These are phyloP conservation scores for Bruguiera sexangula DNA, from an alignment of 345 rosid genomes.

Conservation along the genomic window DNA sequence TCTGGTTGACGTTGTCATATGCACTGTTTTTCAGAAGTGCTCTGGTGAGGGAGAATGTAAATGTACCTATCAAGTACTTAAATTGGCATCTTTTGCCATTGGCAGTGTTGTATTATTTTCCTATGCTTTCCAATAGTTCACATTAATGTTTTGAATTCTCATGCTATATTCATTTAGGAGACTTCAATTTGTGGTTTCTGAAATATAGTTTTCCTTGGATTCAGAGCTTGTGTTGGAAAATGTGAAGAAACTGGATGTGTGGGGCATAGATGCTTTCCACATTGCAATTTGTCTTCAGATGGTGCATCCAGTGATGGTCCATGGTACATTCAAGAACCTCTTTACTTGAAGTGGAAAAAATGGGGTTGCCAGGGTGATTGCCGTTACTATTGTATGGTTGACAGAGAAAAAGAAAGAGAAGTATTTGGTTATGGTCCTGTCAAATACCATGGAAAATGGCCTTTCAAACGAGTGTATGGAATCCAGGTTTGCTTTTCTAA, in stretches of 20 bases:
- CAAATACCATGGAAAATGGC: slow-evolving; percentile 92
- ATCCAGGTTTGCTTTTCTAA: slow-evolving; percentile 46
- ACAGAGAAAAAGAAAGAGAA: slow-evolving; percentile 72
- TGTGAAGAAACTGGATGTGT: slow-evolving; percentile 85
- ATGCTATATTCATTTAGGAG: background rate
- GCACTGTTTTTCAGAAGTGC: too few species aligned
- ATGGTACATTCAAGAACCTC: slow-evolving; percentile 86
- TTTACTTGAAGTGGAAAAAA: slow-evolving; percentile 76
- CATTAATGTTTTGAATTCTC: too few species aligned
- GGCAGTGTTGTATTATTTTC: too few species aligned
- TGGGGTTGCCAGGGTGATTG: slow-evolving; percentile 78
- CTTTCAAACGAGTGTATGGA: slow-evolving; percentile 72
- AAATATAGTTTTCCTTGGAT: background rate
- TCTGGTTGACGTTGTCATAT: too few species aligned
- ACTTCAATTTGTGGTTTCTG: background rate
- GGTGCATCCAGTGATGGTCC: slow-evolving; percentile 69
- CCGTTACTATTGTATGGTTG: slow-evolving; percentile 71
- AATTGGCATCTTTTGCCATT: too few species aligned
- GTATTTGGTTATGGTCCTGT: slow-evolving; percentile 59
- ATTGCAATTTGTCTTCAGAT: slow-evolving; percentile 77
- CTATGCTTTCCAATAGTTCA: too few species aligned
- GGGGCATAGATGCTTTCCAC: slow-evolving; percentile 66
- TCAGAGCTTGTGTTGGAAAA: slow-evolving; percentile 64
- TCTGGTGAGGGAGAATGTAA: too few species aligned
- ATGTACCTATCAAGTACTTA: too few species aligned